Conservation (phyloP, 495 filamentous ascomycete genomes). For the Tricharina praecox region DNA sequence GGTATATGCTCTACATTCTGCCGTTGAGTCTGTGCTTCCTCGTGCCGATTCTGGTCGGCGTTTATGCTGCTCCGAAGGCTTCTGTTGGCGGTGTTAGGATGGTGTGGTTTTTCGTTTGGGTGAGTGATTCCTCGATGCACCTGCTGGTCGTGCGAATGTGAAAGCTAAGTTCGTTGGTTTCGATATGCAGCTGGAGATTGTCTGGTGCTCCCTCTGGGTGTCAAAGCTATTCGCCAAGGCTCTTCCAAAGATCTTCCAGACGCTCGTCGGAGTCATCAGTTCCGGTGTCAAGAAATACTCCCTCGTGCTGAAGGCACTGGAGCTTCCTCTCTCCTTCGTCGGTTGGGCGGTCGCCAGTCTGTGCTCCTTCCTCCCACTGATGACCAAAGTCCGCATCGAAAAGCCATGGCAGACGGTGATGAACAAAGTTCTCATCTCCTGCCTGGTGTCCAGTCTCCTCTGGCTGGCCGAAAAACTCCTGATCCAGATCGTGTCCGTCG, state of each 20-base stretch:
- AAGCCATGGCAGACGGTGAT: conserved; percentile 42
- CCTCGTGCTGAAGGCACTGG: conserved; percentile 56
- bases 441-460: conserved; percentile 60
- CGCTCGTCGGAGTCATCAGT: conserved; percentile 62
- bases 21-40: conserved; percentile 62
- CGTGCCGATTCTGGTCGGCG: conserved; percentile 56
- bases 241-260: conserved; percentile 69
- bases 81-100: conserved; percentile 49
- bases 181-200: conserved; percentile 65
- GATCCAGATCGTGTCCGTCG: conserved; percentile 83
- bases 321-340: conserved; percentile 74
- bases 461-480: conserved; percentile 65
- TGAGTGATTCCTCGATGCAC: conserved; percentile 8
- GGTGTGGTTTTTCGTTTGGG: conserved; percentile 71
- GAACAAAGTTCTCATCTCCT: conserved; percentile 54
- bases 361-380: conserved; percentile 51
- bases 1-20: conserved; percentile 76
- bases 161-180: not conserved
- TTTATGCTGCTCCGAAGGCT: conserved; percentile 33
- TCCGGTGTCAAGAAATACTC: conserved; percentile 61
- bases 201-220: conserved; percentile 78
- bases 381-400: conserved; percentile 25
- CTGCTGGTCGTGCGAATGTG: too few species aligned
- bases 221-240: conserved; percentile 66
- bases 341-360: conserved; percentile 68